Evolutionary conservation across 2,329 filamentous ascomycete genomes (phyloP).

Genomic region (Elsinoe perseae): DNA sequence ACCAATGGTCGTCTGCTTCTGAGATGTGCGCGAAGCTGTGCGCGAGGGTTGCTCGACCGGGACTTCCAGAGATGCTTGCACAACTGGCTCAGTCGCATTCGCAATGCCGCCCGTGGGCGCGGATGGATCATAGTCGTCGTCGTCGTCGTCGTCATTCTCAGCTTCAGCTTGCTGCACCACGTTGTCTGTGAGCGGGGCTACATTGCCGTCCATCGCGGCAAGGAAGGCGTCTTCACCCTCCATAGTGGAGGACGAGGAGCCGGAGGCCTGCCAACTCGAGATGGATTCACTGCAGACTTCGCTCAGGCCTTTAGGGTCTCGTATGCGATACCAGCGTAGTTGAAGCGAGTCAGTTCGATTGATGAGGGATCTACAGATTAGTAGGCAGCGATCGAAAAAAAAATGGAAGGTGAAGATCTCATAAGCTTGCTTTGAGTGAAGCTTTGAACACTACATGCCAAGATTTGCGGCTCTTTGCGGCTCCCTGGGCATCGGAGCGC

Average conservation of each 20-base stretch:
- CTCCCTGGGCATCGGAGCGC: neutral
- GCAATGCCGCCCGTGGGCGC: neutral
- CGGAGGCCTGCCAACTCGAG: neutral
- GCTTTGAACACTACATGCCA: neutral
- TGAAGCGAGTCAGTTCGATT: no score
- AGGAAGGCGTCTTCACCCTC: constrained; percentile 49
- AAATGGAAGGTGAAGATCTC: no score
- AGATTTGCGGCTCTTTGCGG: neutral
- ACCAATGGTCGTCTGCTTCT: constrained; percentile 48
- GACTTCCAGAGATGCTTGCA: constrained; percentile 16
- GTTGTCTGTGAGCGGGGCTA: constrained; percentile 26
- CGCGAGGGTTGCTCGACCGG: constrained; percentile 43
- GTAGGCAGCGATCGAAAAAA: no score
- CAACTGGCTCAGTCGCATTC: neutral
- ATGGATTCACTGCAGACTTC: no score
- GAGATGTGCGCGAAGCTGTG: constrained; percentile 34
- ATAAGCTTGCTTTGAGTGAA: neutral
- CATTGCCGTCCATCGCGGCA: constrained; percentile 40
- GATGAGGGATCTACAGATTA: no score
- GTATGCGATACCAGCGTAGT: no score
- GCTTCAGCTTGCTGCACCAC: constrained; percentile 42
- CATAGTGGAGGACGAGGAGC: constrained; percentile 25
- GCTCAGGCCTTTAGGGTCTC: no score
- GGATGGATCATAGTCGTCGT: constrained; percentile 35
- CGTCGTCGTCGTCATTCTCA: constrained; percentile 30